Evolutionary conservation across 306 rosid species (phyloP).

Genomic region (Vachellia pachyceras): DNA sequence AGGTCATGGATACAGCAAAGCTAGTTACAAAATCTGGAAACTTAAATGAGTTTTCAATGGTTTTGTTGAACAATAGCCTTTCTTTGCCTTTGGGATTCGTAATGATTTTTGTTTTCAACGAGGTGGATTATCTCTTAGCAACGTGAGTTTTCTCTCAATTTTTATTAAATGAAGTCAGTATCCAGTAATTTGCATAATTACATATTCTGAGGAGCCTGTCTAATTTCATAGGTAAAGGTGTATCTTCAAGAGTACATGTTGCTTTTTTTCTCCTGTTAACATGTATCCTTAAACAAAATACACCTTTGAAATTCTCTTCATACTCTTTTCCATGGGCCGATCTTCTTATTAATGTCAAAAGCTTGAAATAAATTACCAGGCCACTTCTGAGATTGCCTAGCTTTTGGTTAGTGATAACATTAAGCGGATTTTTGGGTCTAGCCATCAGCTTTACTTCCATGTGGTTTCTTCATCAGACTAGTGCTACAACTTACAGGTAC

Average conservation of each 20-base stretch:
- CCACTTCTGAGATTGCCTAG: too few relatives aligned
- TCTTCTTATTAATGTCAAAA: slow-evolving; percentile 25
- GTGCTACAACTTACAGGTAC: slow-evolving; percentile 99
- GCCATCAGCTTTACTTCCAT: too few relatives aligned
- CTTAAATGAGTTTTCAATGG: too few relatives aligned
- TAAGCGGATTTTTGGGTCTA: too few relatives aligned
- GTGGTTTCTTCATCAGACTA: too few relatives aligned
- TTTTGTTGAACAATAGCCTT: too few relatives aligned
- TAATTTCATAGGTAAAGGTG: slow-evolving; percentile 20
- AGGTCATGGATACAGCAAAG: slow-evolving; percentile 94
- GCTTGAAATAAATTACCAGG: slow-evolving; percentile 57
- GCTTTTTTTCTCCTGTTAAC: slow-evolving; percentile 8
- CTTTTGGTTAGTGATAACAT: too few relatives aligned
- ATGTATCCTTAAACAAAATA: slow-evolving; percentile 1
- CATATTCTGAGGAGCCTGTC: not conserved
- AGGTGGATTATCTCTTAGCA: slow-evolving; percentile 80
- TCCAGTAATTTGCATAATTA: slow-evolving; percentile 25
- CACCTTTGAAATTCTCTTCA: slow-evolving; percentile 4
- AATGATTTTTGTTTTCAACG: slow-evolving; percentile 74
- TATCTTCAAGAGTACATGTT: slow-evolving; percentile 21
- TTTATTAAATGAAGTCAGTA: slow-evolving; percentile 24
- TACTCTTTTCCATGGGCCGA: slow-evolving; percentile 8
- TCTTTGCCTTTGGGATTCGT: slow-evolving; percentile 83
- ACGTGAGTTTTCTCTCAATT: slow-evolving; percentile 67
- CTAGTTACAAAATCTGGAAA: slow-evolving; percentile 80